phyloP scores from a whole-genome alignment of 176 grass and related monocot genomes.

The Ananas comosus region DNA sequence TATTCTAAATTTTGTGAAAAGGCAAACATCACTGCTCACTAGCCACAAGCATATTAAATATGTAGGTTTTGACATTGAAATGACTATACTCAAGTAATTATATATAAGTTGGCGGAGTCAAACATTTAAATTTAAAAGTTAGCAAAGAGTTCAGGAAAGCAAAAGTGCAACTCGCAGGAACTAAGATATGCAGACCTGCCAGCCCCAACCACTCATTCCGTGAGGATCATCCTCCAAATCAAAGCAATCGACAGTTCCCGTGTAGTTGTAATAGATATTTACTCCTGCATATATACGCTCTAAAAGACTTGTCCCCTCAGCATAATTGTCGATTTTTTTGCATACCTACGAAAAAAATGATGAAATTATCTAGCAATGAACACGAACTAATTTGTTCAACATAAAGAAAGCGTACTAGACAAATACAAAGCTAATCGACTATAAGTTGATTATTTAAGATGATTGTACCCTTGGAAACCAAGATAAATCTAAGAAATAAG shows the following conservation, averaged over 20 bases:
- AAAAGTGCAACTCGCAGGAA: no score
- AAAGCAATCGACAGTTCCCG: slow-evolving; percentile 58
- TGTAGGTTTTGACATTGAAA: no score
- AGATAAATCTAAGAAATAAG: no score
- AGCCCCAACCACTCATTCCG: slow-evolving; percentile 92
- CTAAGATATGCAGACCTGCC: slow-evolving; percentile 42
- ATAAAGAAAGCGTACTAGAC: neutral
- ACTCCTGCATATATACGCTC: slow-evolving; percentile 82
- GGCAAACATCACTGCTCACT: no score
- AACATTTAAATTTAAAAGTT: no score
- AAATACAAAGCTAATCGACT: neutral
- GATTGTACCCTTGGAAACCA: neutral
- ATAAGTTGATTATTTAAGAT: neutral
- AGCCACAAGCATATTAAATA: no score
- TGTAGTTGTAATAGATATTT: slow-evolving; percentile 93
- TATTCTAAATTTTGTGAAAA: no score
- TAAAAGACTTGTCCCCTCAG: slow-evolving; percentile 37
- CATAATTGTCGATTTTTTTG: slow-evolving; percentile 63
- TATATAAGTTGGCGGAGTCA: neutral
- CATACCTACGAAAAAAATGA: slow-evolving; percentile 50
- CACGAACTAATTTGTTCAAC: neutral
- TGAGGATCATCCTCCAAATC: slow-evolving; percentile 92
- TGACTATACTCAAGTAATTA: neutral
- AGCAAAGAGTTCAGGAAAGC: no score
- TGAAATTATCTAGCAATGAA: slow-evolving; percentile 9